These are phyloP conservation scores for Gymnopilus dilepis DNA, from an alignment of 768 basidiomycete species.

Conservation along the genomic window DNA sequence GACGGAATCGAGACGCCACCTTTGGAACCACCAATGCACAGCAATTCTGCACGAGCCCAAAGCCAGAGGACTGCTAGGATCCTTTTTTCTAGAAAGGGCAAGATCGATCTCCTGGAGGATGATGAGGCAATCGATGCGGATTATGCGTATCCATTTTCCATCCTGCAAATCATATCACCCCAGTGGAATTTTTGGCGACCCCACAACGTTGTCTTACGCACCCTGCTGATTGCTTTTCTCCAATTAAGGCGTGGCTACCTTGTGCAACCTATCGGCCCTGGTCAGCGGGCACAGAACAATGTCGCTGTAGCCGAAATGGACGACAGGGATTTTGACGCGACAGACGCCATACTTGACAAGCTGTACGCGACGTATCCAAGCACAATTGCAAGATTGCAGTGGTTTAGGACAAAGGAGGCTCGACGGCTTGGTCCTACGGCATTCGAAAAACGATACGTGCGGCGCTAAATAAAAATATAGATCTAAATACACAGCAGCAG, in stretches of 20 bases:
- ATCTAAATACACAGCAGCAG: constrained; percentile 15
- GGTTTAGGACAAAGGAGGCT: constrained; percentile 38
- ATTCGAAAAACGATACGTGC: constrained; percentile 36
- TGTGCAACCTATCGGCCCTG: constrained; percentile 45
- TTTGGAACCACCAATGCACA: constrained; percentile 11
- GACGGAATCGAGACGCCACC: constrained; percentile 2
- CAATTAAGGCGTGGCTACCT: constrained; percentile 56
- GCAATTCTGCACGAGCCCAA: not conserved
- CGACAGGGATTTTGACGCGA: constrained; percentile 18
- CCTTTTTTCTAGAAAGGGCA: not conserved
- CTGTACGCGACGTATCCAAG: constrained; percentile 59
- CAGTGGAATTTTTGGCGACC: constrained; percentile 70
- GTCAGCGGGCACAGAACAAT: constrained; percentile 29
- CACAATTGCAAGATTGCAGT: constrained; percentile 37
- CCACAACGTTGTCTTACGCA: constrained; percentile 53
- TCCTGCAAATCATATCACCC: constrained; percentile 68
- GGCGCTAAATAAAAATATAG: constrained; percentile 26
- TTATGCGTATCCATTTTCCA: constrained; percentile 42
- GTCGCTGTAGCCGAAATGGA: constrained; percentile 21
- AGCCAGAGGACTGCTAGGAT: not conserved
- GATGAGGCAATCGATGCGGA: constrained; percentile 20
- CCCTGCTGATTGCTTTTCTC: constrained; percentile 51
- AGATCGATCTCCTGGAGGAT: constrained; percentile 22
- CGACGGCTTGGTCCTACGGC: constrained; percentile 30
- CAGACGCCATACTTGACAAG: constrained; percentile 41